Evolutionary conservation across 495 filamentous ascomycete genomes (phyloP), one percentile per base, ranked within the genome.

Genomic region (Bacidia gigantensis): DNA sequence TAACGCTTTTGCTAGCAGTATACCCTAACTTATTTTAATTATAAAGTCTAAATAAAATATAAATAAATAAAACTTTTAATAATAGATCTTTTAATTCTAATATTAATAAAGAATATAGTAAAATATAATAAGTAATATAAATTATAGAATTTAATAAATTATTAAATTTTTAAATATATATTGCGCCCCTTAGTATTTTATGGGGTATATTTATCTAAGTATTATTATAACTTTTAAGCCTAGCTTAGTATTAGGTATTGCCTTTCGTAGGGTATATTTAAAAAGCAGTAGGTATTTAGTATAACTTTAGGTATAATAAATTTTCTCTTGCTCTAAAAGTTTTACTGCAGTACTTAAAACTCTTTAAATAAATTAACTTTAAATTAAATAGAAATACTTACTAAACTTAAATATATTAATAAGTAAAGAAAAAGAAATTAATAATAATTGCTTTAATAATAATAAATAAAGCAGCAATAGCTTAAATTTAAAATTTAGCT

Each of bases 331-430:
- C 49, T 46, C 44, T 56, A 49, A 51, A 52, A 56, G 49, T 23
- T 26, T 21, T n/a, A 11, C 49, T 29, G 54, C 3, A 49, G 5
- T 12, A 3, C 48, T 49, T 21, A 52, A 17, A 43, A 29, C 45
- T 49, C 50, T 39, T 56, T 41, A 32, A 52, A n/a, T 59, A 60
- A 64, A 64, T 78, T 77, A 73, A 80, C 75, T 73, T 80, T 73
- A 68, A 71, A 79, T 81, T 73, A 79, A 73, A 72, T 76, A 78
- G 74, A 73, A 71, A 74, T 80, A 81, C 77, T 73, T 72, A 72
- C 76, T 80, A 71, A 81, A 81, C 75, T 81, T 81, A 80, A 81
- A 76, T 73, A 81, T 81, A 81, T 81, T 73, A 81, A 80, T 81
- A 80, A 81, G 75, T 72, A 71, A 72, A 80, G 73, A 73, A 78